phyloP scores from a whole-genome alignment of 116 monocot genomes.

The Iris pallida region DNA sequence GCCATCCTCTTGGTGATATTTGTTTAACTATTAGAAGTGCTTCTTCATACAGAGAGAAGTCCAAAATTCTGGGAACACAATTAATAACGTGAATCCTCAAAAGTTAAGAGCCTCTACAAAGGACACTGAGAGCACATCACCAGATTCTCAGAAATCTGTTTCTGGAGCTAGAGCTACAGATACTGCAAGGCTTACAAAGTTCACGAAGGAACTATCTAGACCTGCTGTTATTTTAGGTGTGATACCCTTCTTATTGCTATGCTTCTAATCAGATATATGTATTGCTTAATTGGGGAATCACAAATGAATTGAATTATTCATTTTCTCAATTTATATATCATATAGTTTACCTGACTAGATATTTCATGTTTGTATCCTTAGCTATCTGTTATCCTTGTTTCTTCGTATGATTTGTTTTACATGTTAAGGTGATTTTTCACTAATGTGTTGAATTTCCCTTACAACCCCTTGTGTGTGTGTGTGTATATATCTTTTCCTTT shows the following conservation, averaged over 20 bases:
- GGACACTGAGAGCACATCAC: slow-evolving; percentile 27
- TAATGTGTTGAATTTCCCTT: too few relatives aligned
- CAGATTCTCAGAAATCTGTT: slow-evolving; percentile 44
- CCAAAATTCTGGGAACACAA: slow-evolving; percentile 30
- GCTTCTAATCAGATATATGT: neutral
- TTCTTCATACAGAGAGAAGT: slow-evolving; percentile 39
- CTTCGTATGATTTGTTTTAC: too few relatives aligned
- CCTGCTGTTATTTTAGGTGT: slow-evolving; percentile 80
- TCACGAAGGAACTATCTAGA: slow-evolving; percentile 73
- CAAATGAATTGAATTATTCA: too few relatives aligned
- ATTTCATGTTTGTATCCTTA: too few relatives aligned
- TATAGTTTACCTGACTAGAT: too few relatives aligned
- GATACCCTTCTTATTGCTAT: neutral
- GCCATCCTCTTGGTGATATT: slow-evolving; percentile 1
- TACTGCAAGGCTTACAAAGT: slow-evolving; percentile 84
- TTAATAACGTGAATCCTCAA: slow-evolving; percentile 23
- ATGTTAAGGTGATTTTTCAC: too few relatives aligned
- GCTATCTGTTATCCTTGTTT: too few relatives aligned
- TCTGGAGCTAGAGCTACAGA: slow-evolving; percentile 87
- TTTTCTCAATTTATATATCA: too few relatives aligned
- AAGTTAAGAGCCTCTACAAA: slow-evolving; percentile 27
- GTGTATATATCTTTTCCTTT: too few relatives aligned
- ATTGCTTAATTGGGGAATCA: too few relatives aligned
- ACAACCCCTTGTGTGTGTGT: too few relatives aligned
- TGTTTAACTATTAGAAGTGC: slow-evolving; percentile 2